Base-by-base conservation (phyloP, 2,329 filamentous ascomycete species). In the Delphinella strobiligena region DNA sequence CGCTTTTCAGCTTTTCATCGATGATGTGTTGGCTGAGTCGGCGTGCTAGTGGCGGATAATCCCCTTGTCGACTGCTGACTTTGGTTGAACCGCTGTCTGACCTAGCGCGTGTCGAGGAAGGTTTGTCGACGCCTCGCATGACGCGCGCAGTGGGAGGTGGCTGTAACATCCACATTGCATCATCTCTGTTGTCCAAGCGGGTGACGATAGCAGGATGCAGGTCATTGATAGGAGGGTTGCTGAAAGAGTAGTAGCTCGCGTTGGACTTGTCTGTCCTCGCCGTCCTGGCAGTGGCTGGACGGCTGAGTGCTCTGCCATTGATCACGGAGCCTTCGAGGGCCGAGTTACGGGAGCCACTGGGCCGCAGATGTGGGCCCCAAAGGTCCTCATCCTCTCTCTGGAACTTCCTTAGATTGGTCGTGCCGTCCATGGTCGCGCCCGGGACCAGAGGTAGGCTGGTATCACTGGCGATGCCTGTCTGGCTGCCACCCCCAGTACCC, bases 151-250 rank as follows among this genome's bases (percentile, higher is more conserved):
- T 75, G n/a, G 88, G 88, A 1, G 87, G 86, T 2, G 88, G 88
- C 54, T 93, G 85, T 37, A 93, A 67, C 87, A 95, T 94, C 88
- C 88, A 95, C 53, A 72, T 73, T 40, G 82, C 80, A 44, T 83
- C 85, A 40, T 78, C 76, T 14, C 45, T 42, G 9, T 48, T 47
- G 15, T 45, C 36, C 22, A 56, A 48, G 10, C 48, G 54, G 7
- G 53, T 55, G 19, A 58, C 53, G 2, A 51, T 53, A 67, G 76
- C 55, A 74, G 78, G 29, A 69, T 71, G 11, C 79, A 82, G 41
- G 75, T 81, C 61, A 78, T 84, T 58, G 75, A 85, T 5, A 80
- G 85, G 51, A 80, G 61, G 51, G 53, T 65, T 46, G 47, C 27
- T 35, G 5, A 16, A 12, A 33, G 36, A 32, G 31, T 38, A 27